Evolutionary conservation across 139 green algal species (phyloP).

Genomic region (Coelastrella sp.): DNA sequence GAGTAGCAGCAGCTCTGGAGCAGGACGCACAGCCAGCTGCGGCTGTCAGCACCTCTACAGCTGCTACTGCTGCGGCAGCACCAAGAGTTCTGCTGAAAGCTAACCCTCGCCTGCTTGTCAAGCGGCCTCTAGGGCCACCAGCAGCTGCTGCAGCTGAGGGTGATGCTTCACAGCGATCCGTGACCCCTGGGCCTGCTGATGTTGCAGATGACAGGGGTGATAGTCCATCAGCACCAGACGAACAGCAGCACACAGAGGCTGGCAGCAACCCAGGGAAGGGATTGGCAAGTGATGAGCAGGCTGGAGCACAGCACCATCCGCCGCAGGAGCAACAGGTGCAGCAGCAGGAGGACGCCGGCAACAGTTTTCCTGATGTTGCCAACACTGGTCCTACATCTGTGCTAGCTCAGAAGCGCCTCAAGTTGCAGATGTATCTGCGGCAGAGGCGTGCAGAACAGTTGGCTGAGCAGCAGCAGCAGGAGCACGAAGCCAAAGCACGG

Average conservation of each 20-base stretch:
- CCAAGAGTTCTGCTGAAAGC: conserved; percentile 25
- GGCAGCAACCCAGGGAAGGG: no score
- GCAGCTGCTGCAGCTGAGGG: not conserved
- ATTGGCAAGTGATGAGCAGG: no score
- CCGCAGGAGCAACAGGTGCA: not conserved
- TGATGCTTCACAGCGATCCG: not conserved
- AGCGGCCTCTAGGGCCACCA: not conserved
- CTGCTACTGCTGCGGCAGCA: not conserved
- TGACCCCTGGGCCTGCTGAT: no score
- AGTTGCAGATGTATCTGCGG: conserved; percentile 20
- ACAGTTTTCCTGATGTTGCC: not conserved
- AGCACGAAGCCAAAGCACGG: conserved; percentile 45
- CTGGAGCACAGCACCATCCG: no score
- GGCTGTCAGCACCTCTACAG: not conserved
- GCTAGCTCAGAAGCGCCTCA: not conserved
- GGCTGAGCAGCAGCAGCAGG: conserved; percentile 18
- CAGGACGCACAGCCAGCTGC: not conserved
- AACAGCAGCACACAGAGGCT: no score
- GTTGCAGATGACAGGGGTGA: no score
- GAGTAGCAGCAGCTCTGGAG: not conserved
- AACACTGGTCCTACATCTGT: not conserved
- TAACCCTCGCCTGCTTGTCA: conserved; percentile 17
- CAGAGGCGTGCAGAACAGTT: conserved; percentile 39
- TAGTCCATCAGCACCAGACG: no score
- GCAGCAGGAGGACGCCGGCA: not conserved